These are phyloP conservation scores for Prunus yedoensis DNA, from an alignment of 331 rosid species.

Conservation along the genomic window DNA sequence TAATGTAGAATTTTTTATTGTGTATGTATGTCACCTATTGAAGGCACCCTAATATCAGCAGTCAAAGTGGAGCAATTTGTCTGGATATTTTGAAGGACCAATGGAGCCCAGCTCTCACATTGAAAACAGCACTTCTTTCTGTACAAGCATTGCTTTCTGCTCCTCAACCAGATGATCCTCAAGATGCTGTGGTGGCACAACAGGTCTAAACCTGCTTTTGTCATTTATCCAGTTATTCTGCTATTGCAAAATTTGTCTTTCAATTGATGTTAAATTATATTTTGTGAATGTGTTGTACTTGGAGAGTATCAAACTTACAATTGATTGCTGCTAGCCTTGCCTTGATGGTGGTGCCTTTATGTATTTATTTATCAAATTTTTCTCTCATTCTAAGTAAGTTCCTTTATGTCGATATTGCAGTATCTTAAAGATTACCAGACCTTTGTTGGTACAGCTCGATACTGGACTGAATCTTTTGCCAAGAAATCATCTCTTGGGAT, in stretches of 20 bases:
- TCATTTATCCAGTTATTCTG: conserved; percentile 3
- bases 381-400: background rate
- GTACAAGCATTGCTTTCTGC: conserved; percentile 97
- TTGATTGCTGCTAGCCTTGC: background rate
- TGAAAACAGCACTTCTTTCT: conserved; percentile 96
- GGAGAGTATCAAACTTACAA: background rate
- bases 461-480: conserved; percentile 97
- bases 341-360: background rate
- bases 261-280: background rate
- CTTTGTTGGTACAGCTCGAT: conserved; percentile 84
- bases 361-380: background rate
- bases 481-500: conserved; percentile 73
- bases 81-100: conserved; percentile 95
- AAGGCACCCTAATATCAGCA: conserved; percentile 99
- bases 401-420: conserved; percentile 44
- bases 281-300: conserved; percentile 7
- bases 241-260: conserved; percentile 3
- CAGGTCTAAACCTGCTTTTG: conserved; percentile 52
- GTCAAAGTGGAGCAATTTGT: conserved; percentile 99
- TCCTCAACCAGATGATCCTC: conserved; percentile 99
- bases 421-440: conserved; percentile 82
- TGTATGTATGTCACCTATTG: conserved; percentile 27
- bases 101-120: conserved; percentile 99
- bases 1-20: conserved; percentile 18
- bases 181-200: conserved; percentile 97